phyloP scores from a whole-genome alignment of 345 rosid species.

The Hibiscus syriacus region DNA sequence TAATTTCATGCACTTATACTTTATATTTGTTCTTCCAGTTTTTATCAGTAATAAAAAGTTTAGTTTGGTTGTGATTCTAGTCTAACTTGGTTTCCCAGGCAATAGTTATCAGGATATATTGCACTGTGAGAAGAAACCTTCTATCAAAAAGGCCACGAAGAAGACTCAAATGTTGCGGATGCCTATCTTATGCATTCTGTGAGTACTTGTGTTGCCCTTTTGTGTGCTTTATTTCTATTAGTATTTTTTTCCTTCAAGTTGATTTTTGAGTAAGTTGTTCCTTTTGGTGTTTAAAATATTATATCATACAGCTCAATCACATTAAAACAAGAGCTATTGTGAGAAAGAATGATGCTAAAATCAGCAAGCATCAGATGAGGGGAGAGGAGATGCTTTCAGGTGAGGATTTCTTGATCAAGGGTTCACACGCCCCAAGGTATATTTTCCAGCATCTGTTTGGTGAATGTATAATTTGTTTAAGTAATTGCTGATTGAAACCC shows the following conservation, averaged over 20 bases:
- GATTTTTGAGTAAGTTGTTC: neutral
- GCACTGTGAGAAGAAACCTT: constrained; percentile 81
- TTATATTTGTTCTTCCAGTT: neutral
- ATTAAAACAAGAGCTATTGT: constrained; percentile 67
- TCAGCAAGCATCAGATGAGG: constrained; percentile 44
- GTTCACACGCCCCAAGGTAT: constrained; percentile 96
- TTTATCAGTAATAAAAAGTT: neutral
- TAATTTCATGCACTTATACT: neutral
- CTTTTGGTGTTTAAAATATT: constrained; percentile 16
- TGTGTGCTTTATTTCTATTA: neutral
- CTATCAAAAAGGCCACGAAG: constrained; percentile 64
- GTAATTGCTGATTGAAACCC: neutral
- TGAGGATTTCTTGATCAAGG: constrained; percentile 76
- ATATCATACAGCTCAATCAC: constrained; percentile 78
- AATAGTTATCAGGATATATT: constrained; percentile 74
- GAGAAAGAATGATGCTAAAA: constrained; percentile 65
- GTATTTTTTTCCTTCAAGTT: constrained; percentile 3
- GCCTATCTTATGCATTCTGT: constrained; percentile 89
- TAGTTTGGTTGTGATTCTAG: constrained; percentile 15
- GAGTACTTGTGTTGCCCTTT: constrained; percentile 23
- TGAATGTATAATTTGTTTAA: neutral
- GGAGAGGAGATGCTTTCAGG: constrained; percentile 43
- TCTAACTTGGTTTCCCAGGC: constrained; percentile 31
- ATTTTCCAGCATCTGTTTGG: constrained; percentile 8
- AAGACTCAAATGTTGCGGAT: constrained; percentile 72